Percentiles rank a stretch among this genome's conserved stretches.
Conservation (phyloP, 164 flowering plant species). For the Berberis thunbergii region DNA sequence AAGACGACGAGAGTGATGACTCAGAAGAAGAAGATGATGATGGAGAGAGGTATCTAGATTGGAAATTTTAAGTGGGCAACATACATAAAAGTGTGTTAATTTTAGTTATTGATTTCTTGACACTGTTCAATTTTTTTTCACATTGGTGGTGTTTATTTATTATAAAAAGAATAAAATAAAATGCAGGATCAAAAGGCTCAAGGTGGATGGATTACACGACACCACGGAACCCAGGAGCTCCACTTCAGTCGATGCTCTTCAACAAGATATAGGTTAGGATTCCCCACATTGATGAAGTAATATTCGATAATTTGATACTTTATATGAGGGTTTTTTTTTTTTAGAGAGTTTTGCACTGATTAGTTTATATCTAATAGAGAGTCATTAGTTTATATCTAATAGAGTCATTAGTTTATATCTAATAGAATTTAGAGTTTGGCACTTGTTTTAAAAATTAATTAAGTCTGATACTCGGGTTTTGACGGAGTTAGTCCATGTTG, state of each 20-base stretch:
- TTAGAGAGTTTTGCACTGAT: too few species aligned
- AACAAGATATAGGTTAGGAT: not conserved
- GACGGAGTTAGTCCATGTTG: too few species aligned
- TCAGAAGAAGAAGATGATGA: constrained; percentile 15
- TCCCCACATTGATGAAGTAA: too few species aligned
- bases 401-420: too few species aligned
- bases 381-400: too few species aligned
- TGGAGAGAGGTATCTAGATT: constrained; percentile 1
- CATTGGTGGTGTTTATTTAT: not conserved
- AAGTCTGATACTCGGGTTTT: too few species aligned
- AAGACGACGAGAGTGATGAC: constrained; percentile 5
- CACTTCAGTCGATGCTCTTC: not conserved
- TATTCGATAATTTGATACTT: too few species aligned
- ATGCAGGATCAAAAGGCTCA: constrained; percentile 25
- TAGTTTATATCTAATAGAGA: too few species aligned
- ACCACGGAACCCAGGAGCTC: constrained; percentile 6
- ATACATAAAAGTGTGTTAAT: too few species aligned
- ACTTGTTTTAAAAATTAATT: too few species aligned
- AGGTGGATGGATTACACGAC: constrained; percentile 12
- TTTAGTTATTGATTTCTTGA: not conserved
- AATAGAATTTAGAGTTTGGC: too few species aligned
- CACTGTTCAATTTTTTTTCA: not conserved
- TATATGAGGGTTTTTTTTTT: not conserved
- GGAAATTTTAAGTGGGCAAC: too few species aligned
- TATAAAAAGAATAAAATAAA: not conserved